These are phyloP conservation scores for Hypoxylon rubiginosum DNA, from an alignment of 2,329 filamentous ascomycete genomes.

Conservation along the genomic window DNA sequence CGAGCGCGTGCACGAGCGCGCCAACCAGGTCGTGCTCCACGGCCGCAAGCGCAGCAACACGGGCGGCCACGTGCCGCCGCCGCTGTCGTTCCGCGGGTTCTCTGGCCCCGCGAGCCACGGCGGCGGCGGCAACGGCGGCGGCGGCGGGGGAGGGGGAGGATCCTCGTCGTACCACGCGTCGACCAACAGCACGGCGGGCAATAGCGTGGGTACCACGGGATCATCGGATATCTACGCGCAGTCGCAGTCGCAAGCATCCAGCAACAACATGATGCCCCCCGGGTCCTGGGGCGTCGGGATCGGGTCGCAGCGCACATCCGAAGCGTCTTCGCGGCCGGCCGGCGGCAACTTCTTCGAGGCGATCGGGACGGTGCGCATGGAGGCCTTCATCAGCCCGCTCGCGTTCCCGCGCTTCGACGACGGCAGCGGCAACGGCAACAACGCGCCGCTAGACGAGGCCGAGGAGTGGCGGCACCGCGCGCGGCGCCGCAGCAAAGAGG, in stretches of 20 bases:
- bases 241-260: constrained; percentile 64
- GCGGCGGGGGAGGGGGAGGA: too few relatives aligned
- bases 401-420: constrained; percentile 63
- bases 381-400: constrained; percentile 86
- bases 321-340: constrained; percentile 63
- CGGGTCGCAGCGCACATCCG: constrained; percentile 59
- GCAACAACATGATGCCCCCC: constrained; percentile 50
- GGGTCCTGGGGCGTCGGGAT: constrained; percentile 56
- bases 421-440: too few relatives aligned
- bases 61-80: constrained; percentile 78
- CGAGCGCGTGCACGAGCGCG: constrained; percentile 59
- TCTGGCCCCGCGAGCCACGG: constrained; percentile 66
- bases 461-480: constrained; percentile 64
- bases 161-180: constrained; percentile 58
- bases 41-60: constrained; percentile 92
- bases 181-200: constrained; percentile 69
- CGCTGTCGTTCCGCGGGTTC: constrained; percentile 83
- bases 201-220: constrained; percentile 69
- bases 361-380: constrained; percentile 94
- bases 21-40: constrained; percentile 67
- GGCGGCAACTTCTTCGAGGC: constrained; percentile 82
- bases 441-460: constrained; percentile 63
- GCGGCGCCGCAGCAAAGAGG: constrained; percentile 68
- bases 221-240: constrained; percentile 70
- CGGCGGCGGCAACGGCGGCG: constrained; percentile 30